A percentile compares a stretch with the other conserved stretches of the same genome.
Conservation (phyloP, 805 yeast species). For the Schwanniomyces yamadae region DNA sequence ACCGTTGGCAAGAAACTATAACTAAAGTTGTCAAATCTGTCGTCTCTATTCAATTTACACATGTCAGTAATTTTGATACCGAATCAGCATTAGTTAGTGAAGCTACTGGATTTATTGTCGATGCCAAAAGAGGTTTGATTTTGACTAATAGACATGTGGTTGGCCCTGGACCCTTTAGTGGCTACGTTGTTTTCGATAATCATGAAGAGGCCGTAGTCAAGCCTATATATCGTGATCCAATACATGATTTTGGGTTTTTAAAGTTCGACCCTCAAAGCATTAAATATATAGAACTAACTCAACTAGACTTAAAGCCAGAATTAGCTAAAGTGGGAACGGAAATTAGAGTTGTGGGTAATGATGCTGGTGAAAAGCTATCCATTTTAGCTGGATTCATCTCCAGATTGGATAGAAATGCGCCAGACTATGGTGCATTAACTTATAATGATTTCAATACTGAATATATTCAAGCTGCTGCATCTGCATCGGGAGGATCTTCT, state of each 20-base stretch:
- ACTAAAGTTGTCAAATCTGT: constrained; percentile 80
- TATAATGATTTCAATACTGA: constrained; percentile 93
- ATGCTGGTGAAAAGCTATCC: constrained; percentile 91
- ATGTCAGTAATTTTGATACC: constrained; percentile 83
- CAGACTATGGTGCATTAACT: constrained; percentile 84
- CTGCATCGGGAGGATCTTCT: constrained; percentile 93
- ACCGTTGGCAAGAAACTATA: constrained; percentile 75
- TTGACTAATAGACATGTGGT: constrained; percentile 93
- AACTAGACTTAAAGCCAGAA: constrained; percentile 72
- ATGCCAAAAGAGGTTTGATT: constrained; percentile 75
- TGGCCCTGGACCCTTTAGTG: constrained; percentile 92
- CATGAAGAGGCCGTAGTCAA: constrained; percentile 89
- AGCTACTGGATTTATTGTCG: constrained; percentile 96
- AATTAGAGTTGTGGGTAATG: constrained; percentile 93
- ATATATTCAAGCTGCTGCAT: constrained; percentile 93
- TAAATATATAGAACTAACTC: constrained; percentile 70
- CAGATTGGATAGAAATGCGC: constrained; percentile 89
- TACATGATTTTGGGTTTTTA: constrained; percentile 91
- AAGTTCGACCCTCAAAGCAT: constrained; percentile 70
- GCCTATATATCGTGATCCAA: constrained; percentile 89
- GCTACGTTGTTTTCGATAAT: constrained; percentile 89
- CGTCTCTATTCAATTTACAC: constrained; percentile 86
- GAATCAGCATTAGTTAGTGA: constrained; percentile 79
- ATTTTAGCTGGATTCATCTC: constrained; percentile 84
- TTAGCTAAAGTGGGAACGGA: constrained; percentile 89